Evolutionary conservation across 768 basidiomycete genomes (phyloP).

Genomic region (Suillus spraguei): DNA sequence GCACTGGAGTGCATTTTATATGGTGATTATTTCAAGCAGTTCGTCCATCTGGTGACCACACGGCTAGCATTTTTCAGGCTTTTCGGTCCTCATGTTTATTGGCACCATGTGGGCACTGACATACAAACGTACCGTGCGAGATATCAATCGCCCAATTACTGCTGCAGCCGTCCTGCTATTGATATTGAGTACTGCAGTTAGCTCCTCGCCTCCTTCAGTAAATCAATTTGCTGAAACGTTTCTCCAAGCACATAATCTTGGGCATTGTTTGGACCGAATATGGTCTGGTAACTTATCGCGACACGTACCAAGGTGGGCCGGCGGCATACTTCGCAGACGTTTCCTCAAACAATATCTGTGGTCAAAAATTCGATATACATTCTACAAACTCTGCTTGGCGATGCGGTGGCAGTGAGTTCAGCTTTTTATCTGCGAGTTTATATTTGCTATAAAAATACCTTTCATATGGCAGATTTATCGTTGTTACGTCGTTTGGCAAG

Average conservation of each 20-base stretch:
- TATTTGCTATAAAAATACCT: background rate
- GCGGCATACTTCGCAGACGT: slow-evolving; percentile 17
- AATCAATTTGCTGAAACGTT: background rate
- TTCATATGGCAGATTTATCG: slow-evolving; percentile 15
- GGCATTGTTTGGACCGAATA: slow-evolving; percentile 18
- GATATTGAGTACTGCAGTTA: slow-evolving; percentile 25
- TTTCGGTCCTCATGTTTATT: slow-evolving; percentile 2
- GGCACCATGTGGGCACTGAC: background rate
- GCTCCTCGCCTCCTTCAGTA: background rate
- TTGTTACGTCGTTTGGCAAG: slow-evolving; percentile 20
- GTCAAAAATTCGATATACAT: slow-evolving; percentile 26
- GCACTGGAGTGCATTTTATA: background rate
- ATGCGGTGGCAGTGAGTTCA: slow-evolving; percentile 11
- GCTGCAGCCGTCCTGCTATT: slow-evolving; percentile 21
- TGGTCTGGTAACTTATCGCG: slow-evolving; percentile 24
- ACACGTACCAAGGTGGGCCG: slow-evolving; percentile 24
- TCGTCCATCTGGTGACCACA: background rate
- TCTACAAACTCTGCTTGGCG: slow-evolving; percentile 16
- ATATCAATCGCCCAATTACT: slow-evolving; percentile 18
- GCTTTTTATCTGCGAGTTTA: background rate
- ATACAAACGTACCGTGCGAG: background rate
- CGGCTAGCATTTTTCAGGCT: background rate
- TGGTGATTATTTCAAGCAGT: background rate
- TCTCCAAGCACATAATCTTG: slow-evolving; percentile 15
- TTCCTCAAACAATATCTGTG: slow-evolving; percentile 23